Base-by-base conservation (phyloP, 1,284 basidiomycete genomes). In the Cystobasidium sp. region DNA sequence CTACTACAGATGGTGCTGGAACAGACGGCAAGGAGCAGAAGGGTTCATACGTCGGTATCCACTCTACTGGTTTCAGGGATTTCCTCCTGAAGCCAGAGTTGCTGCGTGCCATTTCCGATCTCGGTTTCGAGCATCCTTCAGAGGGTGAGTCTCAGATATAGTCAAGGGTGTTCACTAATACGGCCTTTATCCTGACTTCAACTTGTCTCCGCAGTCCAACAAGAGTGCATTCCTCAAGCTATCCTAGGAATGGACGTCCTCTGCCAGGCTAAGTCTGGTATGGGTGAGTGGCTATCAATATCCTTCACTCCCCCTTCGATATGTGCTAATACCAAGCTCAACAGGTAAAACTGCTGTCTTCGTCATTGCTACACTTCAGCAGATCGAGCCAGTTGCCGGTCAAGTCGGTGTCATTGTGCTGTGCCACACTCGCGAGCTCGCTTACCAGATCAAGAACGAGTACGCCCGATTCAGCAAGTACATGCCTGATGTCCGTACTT, bases 371-470 rank as follows among this genome's bases (percentile, higher is more conserved):
- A 96, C 93, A 6, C 88, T 99, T 68, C 97, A 99, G 84, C 97
- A 99, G 85, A 88, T 99, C 78, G 97, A 99, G 84, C 95, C 97
- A 66, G 93, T 97, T 78, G 92, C 97, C 80, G 97, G 97, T 82
- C 95, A 99, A 84, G 94, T 99, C 70, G 93, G 93, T 65, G 96
- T 98, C 78, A 88, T 99, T 79, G 94, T 99, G 78, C 88, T 99
- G 76, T 99, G 97, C 85, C 97, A 99, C 86, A 99, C 97, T 49
- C 93, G 97, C 80, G 97, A 99, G 86, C 88, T 99, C 69, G 97
- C 97, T 55, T 99, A 94, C 87, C 97, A 99, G 86, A 99, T 99
- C 85, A 94, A 95, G 86, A 99, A 99, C 86, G 97, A 99, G 85
- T 99, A 99, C 86, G 90, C 91, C 67, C 93, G 97, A 70, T 99